phyloP scores from a whole-genome alignment of 345 rosid genomes.

The Euphorbia tirucalli region DNA sequence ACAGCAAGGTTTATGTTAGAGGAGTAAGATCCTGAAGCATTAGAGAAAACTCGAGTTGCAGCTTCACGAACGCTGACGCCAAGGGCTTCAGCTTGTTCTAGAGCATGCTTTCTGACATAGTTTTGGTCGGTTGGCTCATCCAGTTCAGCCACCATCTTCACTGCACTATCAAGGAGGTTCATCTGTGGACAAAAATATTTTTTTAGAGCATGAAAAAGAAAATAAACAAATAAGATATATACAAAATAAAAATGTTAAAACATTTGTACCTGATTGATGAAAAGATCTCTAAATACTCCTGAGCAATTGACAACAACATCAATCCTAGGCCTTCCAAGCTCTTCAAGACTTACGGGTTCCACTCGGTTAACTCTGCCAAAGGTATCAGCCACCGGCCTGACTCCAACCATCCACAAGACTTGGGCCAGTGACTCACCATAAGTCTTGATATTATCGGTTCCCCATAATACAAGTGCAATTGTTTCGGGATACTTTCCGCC shows the following conservation, averaged over 20 bases:
- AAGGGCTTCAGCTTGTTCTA: conserved; percentile 83
- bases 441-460: conserved; percentile 96
- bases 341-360: conserved; percentile 87
- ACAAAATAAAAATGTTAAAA: neutral
- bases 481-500: conserved; percentile 96
- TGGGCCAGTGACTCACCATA: conserved; percentile 97
- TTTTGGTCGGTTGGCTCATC: conserved; percentile 88
- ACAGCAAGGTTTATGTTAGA: conserved; percentile 90
- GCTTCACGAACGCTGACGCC: conserved; percentile 85
- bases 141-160: conserved; percentile 96
- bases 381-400: conserved; percentile 79
- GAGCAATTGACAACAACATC: conserved; percentile 99
- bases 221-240: neutral
- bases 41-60: conserved; percentile 93
- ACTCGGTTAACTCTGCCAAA: conserved; percentile 93
- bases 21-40: conserved; percentile 97
- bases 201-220: neutral
- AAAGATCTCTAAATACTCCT: conserved; percentile 96
- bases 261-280: conserved; percentile 78
- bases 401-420: conserved; percentile 99
- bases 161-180: conserved; percentile 96
- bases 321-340: conserved; percentile 96
- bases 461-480: conserved; percentile 93
- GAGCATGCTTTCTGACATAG: conserved; percentile 84
- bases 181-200: conserved; percentile 42